These are phyloP conservation scores for Rutidosis leptorrhynchoides DNA, from an alignment of 129 eudicot genomes.

Conservation along the genomic window DNA sequence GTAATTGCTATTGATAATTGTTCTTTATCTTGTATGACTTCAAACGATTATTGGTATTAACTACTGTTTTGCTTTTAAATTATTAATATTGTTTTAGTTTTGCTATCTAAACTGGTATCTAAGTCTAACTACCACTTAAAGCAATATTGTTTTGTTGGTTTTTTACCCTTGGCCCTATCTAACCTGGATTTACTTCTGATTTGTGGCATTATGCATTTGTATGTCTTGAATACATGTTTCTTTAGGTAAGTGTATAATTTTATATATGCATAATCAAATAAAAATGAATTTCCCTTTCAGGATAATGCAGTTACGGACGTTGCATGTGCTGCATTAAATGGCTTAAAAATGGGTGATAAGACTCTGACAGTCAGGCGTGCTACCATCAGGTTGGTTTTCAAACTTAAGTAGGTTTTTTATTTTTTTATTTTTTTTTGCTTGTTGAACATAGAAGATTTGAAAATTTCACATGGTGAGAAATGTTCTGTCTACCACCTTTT, in stretches of 20 bases:
- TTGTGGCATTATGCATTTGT: background rate
- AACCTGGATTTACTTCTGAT: conserved; percentile 1
- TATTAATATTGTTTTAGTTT: background rate
- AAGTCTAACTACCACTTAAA: background rate
- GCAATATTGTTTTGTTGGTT: background rate
- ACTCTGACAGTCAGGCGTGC: conserved; percentile 94
- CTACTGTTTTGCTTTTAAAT: no score
- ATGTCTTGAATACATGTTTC: background rate
- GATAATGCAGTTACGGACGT: conserved; percentile 82
- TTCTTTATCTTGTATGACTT: background rate
- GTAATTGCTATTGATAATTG: conserved; percentile 29
- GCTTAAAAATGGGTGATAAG: conserved; percentile 91
- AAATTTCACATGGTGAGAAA: background rate
- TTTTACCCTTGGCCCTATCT: background rate
- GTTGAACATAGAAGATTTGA: background rate
- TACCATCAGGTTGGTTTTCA: conserved; percentile 59
- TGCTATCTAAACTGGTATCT: background rate
- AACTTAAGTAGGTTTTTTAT: conserved; percentile 8
- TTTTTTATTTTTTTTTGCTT: background rate
- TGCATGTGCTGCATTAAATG: conserved; percentile 91
- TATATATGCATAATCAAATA: background rate
- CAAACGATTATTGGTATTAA: no score
- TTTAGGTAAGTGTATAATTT: background rate
- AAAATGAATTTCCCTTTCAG: conserved; percentile 30
- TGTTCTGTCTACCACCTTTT: background rate